A percentile compares a stretch with the other conserved stretches of the same genome.
phyloP scores from a whole-genome alignment of 2,329 filamentous ascomycete genomes.

The Fusarium armeniacum region DNA sequence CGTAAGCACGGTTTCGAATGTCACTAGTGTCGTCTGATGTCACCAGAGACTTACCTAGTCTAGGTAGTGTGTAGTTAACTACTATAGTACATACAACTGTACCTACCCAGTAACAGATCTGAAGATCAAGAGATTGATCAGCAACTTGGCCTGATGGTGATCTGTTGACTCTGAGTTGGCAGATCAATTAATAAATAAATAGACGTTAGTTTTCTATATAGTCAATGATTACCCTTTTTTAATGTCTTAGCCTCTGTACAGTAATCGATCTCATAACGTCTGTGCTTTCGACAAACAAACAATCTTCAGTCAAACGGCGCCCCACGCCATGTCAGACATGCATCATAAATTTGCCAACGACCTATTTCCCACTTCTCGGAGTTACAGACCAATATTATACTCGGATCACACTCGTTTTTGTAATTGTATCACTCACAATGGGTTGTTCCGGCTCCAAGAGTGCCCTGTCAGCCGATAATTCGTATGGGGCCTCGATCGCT shows the following conservation, averaged over 20 bases:
- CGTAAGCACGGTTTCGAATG: slow-evolving; percentile 19
- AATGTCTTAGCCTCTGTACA: neutral
- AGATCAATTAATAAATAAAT: slow-evolving; percentile 13
- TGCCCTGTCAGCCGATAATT: slow-evolving; percentile 29
- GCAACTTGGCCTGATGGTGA: slow-evolving; percentile 1
- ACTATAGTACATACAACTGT: neutral
- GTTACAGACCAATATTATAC: neutral
- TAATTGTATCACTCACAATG: slow-evolving; percentile 8
- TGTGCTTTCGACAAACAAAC: slow-evolving; percentile 4
- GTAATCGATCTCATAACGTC: neutral
- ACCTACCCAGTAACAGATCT: slow-evolving; percentile 14
- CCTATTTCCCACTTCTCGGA: neutral
- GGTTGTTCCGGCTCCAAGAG: slow-evolving; percentile 33
- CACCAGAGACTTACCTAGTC: neutral
- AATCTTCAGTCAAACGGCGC: slow-evolving; percentile 2
- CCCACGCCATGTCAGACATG: neutral
- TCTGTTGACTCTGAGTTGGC: neutral
- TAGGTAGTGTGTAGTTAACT: neutral
- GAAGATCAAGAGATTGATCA: slow-evolving; percentile 22
- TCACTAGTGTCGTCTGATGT: slow-evolving; percentile 28
- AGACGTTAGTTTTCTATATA: neutral
- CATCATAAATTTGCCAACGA: neutral
- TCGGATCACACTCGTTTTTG: neutral
- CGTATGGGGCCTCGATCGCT: slow-evolving; percentile 28
- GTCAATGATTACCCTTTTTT: neutral